Evolutionary conservation across 768 basidiomycete species (phyloP), one percentile per base, ranked within the genome.

Genomic region (Sistotremastrum niveocremeum): DNA sequence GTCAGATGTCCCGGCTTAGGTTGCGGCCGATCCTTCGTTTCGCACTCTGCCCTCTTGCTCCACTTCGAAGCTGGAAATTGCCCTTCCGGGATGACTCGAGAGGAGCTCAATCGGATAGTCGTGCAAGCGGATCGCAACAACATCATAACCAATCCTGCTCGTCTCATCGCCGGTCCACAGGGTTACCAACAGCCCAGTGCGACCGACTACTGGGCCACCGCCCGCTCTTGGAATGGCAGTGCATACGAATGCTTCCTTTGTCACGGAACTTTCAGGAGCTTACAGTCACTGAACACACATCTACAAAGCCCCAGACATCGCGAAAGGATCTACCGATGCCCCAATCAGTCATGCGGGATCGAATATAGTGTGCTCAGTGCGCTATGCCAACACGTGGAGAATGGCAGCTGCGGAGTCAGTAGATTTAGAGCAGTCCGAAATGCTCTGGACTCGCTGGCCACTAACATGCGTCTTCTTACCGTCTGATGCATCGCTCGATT

Each of bases 181-280:
- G 48, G 12, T 45, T 12, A 57, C 29, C 55, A 44, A 33, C 65
- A 63, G 53, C 57, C 52, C 29, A 68, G 70, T 7, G 63, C 57
- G 28, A 35, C 37, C 10, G 50, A 53, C 7, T 65, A 60, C 50
- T n/a, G 46, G 20, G 55, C 72, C 1, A 71, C 69, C 7, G 53
- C 55, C 3, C 57, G 50, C 30, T 63, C 72, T 8, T 75, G 63
- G 64, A 73, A 72, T 49, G 65, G 65, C 0, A 4, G 0, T 4
- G 62, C 51, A 4, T 84, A 67, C 57, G 79, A 84, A 58, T 84
- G 81, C 58, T 74, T 74, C 54, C 58, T 84, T 29, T 84, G 82
- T 57, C 68, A 75, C 56, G 47, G 44, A 20, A 51, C 42, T 8
- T 77, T 69, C 52, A 31, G 52, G 42, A 53, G 62, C 0, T 67